Conservation (phyloP, 306 rosid genomes). For the Amphicarpaea edgeworthii region DNA sequence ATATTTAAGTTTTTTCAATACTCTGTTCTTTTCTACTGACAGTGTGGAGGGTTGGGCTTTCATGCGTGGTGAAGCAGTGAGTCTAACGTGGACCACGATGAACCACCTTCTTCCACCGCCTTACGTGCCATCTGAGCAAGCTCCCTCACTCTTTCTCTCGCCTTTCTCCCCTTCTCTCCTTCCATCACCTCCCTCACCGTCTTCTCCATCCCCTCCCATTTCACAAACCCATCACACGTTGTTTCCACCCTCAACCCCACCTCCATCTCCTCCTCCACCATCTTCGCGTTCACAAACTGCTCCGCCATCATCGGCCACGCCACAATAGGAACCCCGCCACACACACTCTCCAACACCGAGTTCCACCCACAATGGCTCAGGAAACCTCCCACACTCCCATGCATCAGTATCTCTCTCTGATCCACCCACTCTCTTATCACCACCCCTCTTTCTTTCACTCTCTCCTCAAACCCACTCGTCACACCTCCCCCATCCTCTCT, state of each 20-base stretch:
- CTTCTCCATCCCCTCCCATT: conserved; percentile 15
- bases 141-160: not conserved
- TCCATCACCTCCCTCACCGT: conserved; percentile 22
- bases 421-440: conserved; percentile 30
- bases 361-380: conserved; percentile 5
- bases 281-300: conserved; percentile 27
- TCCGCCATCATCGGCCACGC: conserved; percentile 45
- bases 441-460: conserved; percentile 25
- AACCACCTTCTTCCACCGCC: conserved; percentile 25
- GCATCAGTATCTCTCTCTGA: conserved; percentile 24
- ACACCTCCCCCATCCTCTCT: not conserved
- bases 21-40: no score
- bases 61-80: no score
- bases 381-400: conserved; percentile 23
- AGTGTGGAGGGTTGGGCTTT: no score
- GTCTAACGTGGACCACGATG: conserved; percentile 4
- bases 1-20: no score
- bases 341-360: conserved; percentile 27
- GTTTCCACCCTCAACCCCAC: conserved; percentile 38
- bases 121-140: not conserved
- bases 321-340: conserved; percentile 25
- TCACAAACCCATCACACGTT: conserved; percentile 23
- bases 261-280: conserved; percentile 34
- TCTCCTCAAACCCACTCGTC: not conserved
- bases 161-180: conserved; percentile 26